Conservation (phyloP, 2,329 filamentous ascomycete species). For the Fusarium robinianum region DNA sequence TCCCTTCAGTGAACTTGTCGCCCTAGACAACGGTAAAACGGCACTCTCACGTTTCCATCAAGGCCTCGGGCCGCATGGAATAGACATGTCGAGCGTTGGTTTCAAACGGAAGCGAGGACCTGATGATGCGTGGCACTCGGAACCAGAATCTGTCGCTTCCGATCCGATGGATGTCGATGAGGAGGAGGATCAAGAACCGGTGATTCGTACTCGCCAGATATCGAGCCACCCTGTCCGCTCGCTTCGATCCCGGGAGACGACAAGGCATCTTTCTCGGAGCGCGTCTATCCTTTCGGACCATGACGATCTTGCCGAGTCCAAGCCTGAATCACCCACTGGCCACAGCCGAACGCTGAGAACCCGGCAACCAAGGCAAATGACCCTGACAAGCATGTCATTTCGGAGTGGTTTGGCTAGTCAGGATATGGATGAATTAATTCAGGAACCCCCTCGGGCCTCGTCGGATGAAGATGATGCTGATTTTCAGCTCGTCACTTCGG, state of each 20-base stretch:
- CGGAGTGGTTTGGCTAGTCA: constrained; percentile 28
- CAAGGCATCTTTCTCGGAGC: constrained; percentile 25
- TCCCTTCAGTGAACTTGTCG: constrained; percentile 37
- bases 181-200: constrained; percentile 24
- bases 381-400: constrained; percentile 32
- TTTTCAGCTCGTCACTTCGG: constrained; percentile 45
- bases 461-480: constrained; percentile 43
- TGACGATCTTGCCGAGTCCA: constrained; percentile 24
- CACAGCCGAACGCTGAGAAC: constrained; percentile 32
- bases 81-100: constrained; percentile 19
- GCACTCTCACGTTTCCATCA: constrained; percentile 36
- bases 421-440: constrained; percentile 42
- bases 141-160: constrained; percentile 27
- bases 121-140: constrained; percentile 39
- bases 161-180: constrained; percentile 38
- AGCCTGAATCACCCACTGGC: constrained; percentile 5
- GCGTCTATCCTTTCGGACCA: constrained; percentile 23
- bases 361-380: constrained; percentile 35
- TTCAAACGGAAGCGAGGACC: constrained; percentile 41
- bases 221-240: constrained; percentile 15
- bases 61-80: constrained; percentile 13
- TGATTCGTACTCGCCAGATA: constrained; percentile 10
- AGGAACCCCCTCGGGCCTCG: constrained; percentile 35
- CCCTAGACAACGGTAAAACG: constrained; percentile 40
- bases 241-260: constrained; percentile 37